Percentiles rank a stretch among this genome's conserved stretches.
phyloP scores from a whole-genome alignment of 2,329 filamentous ascomycete species.

The Ceratocystis alfenasii region DNA sequence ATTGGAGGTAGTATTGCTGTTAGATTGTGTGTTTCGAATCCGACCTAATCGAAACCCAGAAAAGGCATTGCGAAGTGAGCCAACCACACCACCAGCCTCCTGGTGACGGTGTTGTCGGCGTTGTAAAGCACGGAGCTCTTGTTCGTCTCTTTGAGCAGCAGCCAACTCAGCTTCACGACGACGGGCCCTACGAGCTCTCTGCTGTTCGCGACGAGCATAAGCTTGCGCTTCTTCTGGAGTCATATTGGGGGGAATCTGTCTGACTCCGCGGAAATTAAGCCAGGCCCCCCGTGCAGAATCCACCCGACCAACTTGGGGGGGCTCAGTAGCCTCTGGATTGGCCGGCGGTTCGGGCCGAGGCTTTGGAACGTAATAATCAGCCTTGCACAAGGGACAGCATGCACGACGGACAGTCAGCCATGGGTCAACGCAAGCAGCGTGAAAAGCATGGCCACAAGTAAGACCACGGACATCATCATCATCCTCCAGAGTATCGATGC shows the following conservation, averaged over 20 bases:
- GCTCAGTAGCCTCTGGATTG: conserved; percentile 25
- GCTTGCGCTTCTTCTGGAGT: conserved; percentile 22
- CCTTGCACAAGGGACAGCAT: conserved; percentile 95
- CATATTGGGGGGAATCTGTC: conserved; percentile 29
- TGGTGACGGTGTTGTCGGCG: conserved; percentile 11
- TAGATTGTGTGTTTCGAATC: background rate
- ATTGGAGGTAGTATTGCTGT: background rate
- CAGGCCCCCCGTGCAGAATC: conserved; percentile 38
- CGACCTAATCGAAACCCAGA: conserved; percentile 20
- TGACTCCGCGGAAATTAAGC: conserved; percentile 29
- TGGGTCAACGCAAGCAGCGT: conserved; percentile 87
- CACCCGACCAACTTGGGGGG: conserved; percentile 33
- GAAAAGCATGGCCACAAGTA: conserved; percentile 95
- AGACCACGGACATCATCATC: conserved; percentile 90
- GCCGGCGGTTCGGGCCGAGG: conserved; percentile 49
- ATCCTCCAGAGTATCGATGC: conserved; percentile 85
- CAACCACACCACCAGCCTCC: conserved; percentile 8
- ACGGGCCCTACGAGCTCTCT: conserved; percentile 17
- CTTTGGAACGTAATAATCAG: conserved; percentile 93
- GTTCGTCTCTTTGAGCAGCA: conserved; percentile 16
- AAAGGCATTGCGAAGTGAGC: conserved; percentile 22
- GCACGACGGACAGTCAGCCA: conserved; percentile 91
- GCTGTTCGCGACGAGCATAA: conserved; percentile 15
- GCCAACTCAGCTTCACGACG: conserved; percentile 16
- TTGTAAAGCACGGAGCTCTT: conserved; percentile 15